Evolutionary conservation across 2,329 filamentous ascomycete species (phyloP).

Genomic region (Zasmidium angulare): DNA sequence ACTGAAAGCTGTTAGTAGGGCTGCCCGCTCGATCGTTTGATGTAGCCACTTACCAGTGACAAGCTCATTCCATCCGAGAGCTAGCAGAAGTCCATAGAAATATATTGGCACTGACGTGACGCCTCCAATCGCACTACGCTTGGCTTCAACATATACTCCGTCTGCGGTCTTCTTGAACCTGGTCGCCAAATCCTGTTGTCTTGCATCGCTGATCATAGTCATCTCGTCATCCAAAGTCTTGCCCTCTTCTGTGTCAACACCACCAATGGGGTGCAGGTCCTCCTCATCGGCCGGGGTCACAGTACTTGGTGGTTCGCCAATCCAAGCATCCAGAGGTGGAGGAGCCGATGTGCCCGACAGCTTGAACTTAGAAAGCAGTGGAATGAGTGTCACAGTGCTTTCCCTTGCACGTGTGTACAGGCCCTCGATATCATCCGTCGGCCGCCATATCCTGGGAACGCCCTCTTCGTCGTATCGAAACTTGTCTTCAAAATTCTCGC

Average conservation of each 20-base stretch:
- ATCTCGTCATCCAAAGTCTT: conserved; percentile 96
- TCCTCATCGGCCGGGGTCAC: conserved; percentile 84
- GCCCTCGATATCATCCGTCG: conserved; percentile 94
- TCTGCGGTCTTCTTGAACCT: conserved; percentile 98
- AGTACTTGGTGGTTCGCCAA: conserved; percentile 73
- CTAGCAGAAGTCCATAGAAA: conserved; percentile 86
- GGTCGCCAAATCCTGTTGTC: conserved; percentile 86
- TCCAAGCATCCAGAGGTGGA: conserved; percentile 80
- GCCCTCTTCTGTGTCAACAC: conserved; percentile 82
- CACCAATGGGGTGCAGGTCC: conserved; percentile 83
- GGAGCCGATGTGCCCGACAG: conserved; percentile 71
- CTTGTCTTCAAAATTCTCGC: conserved; percentile 98
- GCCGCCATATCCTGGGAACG: conserved; percentile 94
- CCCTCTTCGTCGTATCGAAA: conserved; percentile 96
- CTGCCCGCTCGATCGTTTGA: too few species aligned
- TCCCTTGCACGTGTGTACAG: conserved; percentile 90
- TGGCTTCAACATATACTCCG: conserved; percentile 96
- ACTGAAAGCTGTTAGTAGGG: conserved; percentile 56
- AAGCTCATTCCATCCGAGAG: conserved; percentile 98
- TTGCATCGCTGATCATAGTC: conserved; percentile 86
- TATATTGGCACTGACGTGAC: conserved; percentile 92
- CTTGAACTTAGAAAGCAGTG: conserved; percentile 80
- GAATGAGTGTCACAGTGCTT: conserved; percentile 86
- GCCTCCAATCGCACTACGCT: conserved; percentile 92
- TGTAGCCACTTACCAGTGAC: conserved; percentile 69